Evolutionary conservation across 345 rosid species (phyloP).

Genomic region (Melaleuca quinquenervia): DNA sequence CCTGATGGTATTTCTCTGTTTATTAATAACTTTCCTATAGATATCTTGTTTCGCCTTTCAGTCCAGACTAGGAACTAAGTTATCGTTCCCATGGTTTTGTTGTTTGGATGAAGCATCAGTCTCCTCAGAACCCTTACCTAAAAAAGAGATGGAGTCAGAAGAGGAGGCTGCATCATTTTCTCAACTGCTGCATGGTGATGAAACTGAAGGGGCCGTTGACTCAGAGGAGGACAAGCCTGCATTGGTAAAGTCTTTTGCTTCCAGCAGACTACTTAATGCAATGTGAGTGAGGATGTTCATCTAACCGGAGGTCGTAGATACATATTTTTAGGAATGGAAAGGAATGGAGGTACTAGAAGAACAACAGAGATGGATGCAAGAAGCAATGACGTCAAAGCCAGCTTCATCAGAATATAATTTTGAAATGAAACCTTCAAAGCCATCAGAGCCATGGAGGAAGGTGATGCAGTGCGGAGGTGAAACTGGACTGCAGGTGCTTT

Average conservation of each 20-base stretch:
- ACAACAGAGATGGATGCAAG: conserved; percentile 59
- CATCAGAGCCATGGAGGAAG: conserved; percentile 95
- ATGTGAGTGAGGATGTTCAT: no score
- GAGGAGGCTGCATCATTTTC: conserved; percentile 79
- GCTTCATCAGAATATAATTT: conserved; percentile 60
- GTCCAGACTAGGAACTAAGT: no score
- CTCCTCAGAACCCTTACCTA: conserved; percentile 47
- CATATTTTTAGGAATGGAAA: conserved; percentile 44
- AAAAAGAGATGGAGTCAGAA: conserved; percentile 46
- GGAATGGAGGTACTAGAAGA: conserved; percentile 53
- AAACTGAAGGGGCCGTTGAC: conserved; percentile 78
- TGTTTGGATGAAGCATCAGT: conserved; percentile 32
- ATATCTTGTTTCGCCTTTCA: no score
- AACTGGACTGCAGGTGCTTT: conserved; percentile 63
- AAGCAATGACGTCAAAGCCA: conserved; percentile 64
- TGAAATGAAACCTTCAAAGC: conserved; percentile 74
- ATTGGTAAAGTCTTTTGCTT: conserved; percentile 30
- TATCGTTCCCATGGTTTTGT: not conserved
- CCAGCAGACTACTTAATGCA: no score
- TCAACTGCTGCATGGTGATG: conserved; percentile 73
- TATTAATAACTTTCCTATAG: not conserved
- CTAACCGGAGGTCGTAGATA: not conserved
- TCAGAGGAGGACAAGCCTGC: conserved; percentile 83
- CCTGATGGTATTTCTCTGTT: conserved; percentile 13
- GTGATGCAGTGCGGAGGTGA: conserved; percentile 90